Evolutionary conservation across 1,284 basidiomycete species (phyloP).

Genomic region (Omphalotus olearius): DNA sequence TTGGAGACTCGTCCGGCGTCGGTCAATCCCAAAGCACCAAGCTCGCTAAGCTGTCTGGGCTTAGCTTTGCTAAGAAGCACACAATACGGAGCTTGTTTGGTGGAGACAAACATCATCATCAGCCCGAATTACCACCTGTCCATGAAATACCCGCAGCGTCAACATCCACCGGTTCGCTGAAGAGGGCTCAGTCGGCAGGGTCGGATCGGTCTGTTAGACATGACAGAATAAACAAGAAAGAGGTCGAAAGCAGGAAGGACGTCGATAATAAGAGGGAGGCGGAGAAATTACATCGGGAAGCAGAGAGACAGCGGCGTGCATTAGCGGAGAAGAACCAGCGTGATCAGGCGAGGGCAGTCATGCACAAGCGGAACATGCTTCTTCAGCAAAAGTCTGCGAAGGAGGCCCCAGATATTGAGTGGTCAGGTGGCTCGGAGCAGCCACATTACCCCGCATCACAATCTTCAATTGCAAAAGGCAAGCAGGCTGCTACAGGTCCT

Average conservation of each 20-base stretch:
- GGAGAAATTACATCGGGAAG: constrained; percentile 70
- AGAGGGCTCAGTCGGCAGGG: constrained; percentile 82
- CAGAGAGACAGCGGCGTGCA: constrained; percentile 83
- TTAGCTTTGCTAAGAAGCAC: constrained; percentile 63
- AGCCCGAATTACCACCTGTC: constrained; percentile 59
- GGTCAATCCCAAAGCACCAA: constrained; percentile 33
- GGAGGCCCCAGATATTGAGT: constrained; percentile 48
- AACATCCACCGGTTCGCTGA: constrained; percentile 63
- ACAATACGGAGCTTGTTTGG: constrained; percentile 76
- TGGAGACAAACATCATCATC: constrained; percentile 59
- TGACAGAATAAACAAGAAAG: constrained; percentile 26
- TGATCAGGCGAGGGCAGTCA: constrained; percentile 92
- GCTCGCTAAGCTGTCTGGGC: constrained; percentile 44
- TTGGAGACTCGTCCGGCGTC: constrained; percentile 24
- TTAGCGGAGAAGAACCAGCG: constrained; percentile 69
- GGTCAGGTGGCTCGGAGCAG: constrained; percentile 33
- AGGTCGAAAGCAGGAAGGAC: constrained; percentile 82
- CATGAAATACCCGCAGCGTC: constrained; percentile 59
- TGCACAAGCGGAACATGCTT: constrained; percentile 85
- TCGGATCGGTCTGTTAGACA: constrained; percentile 58
- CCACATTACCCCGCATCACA: constrained; percentile 30
- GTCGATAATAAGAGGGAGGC: constrained; percentile 42
- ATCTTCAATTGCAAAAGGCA: constrained; percentile 39
- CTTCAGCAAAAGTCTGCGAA: constrained; percentile 46
- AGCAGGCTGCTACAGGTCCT: constrained; percentile 50